Percentiles rank a stretch among this genome's conserved stretches.
These are phyloP conservation scores for Aegle marmelos DNA, from an alignment of 345 rosid species.

Conservation along the genomic window DNA sequence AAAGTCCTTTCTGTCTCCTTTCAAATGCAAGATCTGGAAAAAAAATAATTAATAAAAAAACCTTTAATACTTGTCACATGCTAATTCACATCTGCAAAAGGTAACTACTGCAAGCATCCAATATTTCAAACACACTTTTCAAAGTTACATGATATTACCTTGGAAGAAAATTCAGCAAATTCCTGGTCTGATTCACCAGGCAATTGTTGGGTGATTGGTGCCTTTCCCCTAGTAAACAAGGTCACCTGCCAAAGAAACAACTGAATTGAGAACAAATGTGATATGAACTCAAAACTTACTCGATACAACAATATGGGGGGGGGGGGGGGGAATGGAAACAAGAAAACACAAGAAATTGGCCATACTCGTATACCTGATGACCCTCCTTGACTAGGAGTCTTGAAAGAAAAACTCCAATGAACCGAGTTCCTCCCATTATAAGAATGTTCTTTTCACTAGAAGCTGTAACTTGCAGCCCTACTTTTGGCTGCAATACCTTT, in stretches of 20 bases:
- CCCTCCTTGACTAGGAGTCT: conserved; percentile 93
- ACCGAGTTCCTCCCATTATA: conserved; percentile 95
- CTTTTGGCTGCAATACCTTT: conserved; percentile 59
- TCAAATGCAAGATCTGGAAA: conserved; percentile 79
- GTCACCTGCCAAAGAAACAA: conserved; percentile 59
- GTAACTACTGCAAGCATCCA: not conserved
- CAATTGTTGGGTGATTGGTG: conserved; percentile 78
- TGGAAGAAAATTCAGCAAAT: conserved; percentile 78
- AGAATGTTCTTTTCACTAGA: conserved; percentile 85
- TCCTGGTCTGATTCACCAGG: conserved; percentile 92
- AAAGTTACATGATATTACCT: conserved; percentile 40
- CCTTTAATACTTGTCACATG: not conserved
- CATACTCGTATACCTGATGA: conserved; percentile 54
- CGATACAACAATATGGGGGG: not conserved
- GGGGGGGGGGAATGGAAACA: no score
- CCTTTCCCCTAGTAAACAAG: conserved; percentile 90
- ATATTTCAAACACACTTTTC: not conserved
- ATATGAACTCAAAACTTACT: not conserved
- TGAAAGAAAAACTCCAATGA: conserved; percentile 83
- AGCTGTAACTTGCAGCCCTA: conserved; percentile 64
- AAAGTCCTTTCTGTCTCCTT: conserved; percentile 93
- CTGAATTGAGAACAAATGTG: not conserved
- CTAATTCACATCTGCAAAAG: not conserved
- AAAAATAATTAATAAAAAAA: conserved; percentile 11
- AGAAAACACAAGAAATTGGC: not conserved